Evolutionary conservation across 768 basidiomycete genomes (phyloP), one percentile per base, ranked within the genome.

Genomic region (Pleurotus platypus): DNA sequence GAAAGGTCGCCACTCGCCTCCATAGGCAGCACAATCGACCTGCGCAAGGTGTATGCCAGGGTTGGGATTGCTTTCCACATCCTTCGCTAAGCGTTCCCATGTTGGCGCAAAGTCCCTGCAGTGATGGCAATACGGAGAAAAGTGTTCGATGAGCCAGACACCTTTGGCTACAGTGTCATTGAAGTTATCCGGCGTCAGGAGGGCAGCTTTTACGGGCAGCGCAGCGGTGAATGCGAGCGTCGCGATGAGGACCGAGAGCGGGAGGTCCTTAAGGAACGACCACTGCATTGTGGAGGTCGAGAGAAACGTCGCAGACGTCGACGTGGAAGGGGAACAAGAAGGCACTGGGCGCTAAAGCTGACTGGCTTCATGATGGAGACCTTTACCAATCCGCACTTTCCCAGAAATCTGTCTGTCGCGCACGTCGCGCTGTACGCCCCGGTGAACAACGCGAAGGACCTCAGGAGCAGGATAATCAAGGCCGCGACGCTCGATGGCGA

Each of bases 91-190:
- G 48, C 84, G 71, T 43, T 84, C 76, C 93, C 94, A 97, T 24
- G 87, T 92, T 0, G 94, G 88, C 8, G 84, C 85, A 62, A 97
- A 96, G 0, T 73, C 67, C 30, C 78, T 77, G 70, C 94, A 97
- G 66, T 96, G 61, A 48, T 55, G 94, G 3, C 94, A 97, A 65
- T 86, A 87, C 0, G 94, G 94, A 1, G 91, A 94, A 67, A 84
- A 97, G 69, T 90, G 88, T 63, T 96, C 93, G 49, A 96, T 75
- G 58, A 95, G 22, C 87, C 87, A 90, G 3, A 84, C 72, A n/a
- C 89, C 90, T 0, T 76, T 63, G 0, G 78, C 63, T 16, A 82
- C 77, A 0, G 81, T 75, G 12, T 72, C 56, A 8, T 79, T 66
- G 68, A 92, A 91, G 60, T 78, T 81, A 46, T 82, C 78, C 2